phyloP scores from a whole-genome alignment of 2,329 filamentous ascomycete species.

The Pezicula radicicola region DNA sequence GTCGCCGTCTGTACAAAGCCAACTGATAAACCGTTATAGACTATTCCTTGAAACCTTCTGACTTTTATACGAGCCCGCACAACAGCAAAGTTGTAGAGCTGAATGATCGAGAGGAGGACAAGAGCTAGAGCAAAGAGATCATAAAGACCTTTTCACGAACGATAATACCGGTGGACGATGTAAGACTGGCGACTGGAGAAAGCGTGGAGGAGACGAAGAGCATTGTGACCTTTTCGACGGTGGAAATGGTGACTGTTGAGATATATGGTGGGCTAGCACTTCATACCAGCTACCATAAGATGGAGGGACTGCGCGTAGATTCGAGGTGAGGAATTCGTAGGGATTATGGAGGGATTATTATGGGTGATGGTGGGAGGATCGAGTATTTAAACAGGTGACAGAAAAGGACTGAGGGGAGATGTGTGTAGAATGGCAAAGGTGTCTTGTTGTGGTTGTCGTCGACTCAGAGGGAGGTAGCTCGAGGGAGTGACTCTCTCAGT shows the following conservation, averaged over 20 bases:
- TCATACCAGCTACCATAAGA: conserved; percentile 25
- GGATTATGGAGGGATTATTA: not conserved
- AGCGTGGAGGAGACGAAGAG: conserved; percentile 48
- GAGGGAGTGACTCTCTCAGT: conserved; percentile 15
- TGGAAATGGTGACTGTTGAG: conserved; percentile 25
- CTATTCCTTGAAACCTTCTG: conserved; percentile 37
- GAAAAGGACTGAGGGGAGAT: conserved; percentile 27
- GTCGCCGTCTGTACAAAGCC: conserved; percentile 53
- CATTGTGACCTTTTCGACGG: conserved; percentile 45
- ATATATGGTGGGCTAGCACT: conserved; percentile 28
- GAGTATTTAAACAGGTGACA: conserved; percentile 9
- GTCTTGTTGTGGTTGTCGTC: conserved; percentile 13
- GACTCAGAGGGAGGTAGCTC: conserved; percentile 15
- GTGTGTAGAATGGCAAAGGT: conserved; percentile 15
- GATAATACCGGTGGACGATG: conserved; percentile 58
- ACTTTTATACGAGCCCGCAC: conserved; percentile 36
- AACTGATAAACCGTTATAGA: conserved; percentile 44
- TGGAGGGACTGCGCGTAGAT: not conserved
- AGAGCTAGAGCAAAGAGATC: conserved; percentile 37
- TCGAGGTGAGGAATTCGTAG: conserved; percentile 4
- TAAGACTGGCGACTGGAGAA: conserved; percentile 61
- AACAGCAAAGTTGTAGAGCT: conserved; percentile 33
- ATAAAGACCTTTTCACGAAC: conserved; percentile 45
- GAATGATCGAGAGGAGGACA: conserved; percentile 42
- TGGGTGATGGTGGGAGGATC: conserved; percentile 2